Evolutionary conservation across 169 alveolate genomes (phyloP), one percentile per base, ranked within the genome.

Genomic region (Plasmodium gaboni): DNA sequence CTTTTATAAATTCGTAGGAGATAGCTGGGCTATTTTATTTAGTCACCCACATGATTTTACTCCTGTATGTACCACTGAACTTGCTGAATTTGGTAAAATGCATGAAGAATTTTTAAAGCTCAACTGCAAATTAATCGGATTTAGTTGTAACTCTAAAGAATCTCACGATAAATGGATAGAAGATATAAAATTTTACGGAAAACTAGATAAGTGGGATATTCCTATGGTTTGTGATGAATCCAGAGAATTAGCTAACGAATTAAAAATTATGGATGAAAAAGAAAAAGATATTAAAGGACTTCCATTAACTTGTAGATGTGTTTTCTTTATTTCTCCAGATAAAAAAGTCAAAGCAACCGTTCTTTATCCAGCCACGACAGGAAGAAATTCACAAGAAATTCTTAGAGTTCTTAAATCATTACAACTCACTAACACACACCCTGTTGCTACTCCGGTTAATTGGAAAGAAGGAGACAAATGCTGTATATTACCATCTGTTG

Each of bases 41-140:
- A 73, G 89, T 17, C 97, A 94, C 65, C 97, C 97, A 50, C 59
- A 83, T 22, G 97, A 95, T 87, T 95, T 92, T 93, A 95, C 97
- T 10, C 97, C 97, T 17, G 97, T 95, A 32, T 95, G 97, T 85
- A 95, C 97, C 8, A 93, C 97, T n/a, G 97, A 95, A 76, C 64
- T 95, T 15, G 96, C 94, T 8, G 74, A 87, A 65, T 92, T 93
- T 50, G 94, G 88, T 48, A 83, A 80, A 86, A 73, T 93, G 67
- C 19, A 46, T 44, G 71, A 61, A 0, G 92, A 88, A 51, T 95
- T 95, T 90, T 44, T 32, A 19, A 91, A 91, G 26, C 74, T 78
- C 19, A 73, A 87, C 65, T 88, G 93, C 86, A 95, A 93, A 46
- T 88, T 94, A 38, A 57, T 93, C 15, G 97, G 95, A 6, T 74